phyloP scores from a whole-genome alignment of 129 eudicot genomes.

The Lactuca sativa region DNA sequence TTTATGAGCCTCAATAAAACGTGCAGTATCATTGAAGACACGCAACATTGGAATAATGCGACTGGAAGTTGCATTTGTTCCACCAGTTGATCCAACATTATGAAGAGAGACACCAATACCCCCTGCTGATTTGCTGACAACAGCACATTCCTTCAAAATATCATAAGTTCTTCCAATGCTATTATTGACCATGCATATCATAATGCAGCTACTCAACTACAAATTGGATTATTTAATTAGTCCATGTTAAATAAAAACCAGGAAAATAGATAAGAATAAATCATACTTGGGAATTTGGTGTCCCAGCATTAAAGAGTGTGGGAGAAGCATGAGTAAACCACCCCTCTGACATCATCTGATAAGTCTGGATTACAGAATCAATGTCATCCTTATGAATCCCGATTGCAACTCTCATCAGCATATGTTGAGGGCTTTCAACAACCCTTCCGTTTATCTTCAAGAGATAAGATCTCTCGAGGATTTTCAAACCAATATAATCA shows the following conservation, averaged over 20 bases:
- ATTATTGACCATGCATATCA: conserved; percentile 92
- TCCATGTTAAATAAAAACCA: not conserved
- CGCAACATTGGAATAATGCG: conserved; percentile 95
- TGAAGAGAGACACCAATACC: conserved; percentile 96
- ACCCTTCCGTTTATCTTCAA: conserved; percentile 75
- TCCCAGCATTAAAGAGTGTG: conserved; percentile 94
- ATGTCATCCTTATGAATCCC: conserved; percentile 90
- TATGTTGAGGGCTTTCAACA: conserved; percentile 97
- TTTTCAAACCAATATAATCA: conserved; percentile 93
- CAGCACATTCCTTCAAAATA: conserved; percentile 96
- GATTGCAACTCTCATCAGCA: conserved; percentile 97
- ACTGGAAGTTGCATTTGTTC: conserved; percentile 96
- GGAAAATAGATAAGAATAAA: not conserved
- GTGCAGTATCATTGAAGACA: conserved; percentile 92
- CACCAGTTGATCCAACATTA: conserved; percentile 91
- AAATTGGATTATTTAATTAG: not conserved
- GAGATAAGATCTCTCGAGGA: conserved; percentile 94
- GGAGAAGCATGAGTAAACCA: conserved; percentile 99
- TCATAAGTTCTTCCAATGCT: conserved; percentile 96
- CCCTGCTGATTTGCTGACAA: conserved; percentile 95
- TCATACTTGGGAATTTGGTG: conserved; percentile 93
- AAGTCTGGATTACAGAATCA: conserved; percentile 79
- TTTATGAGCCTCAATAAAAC: conserved; percentile 52
- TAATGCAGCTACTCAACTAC: conserved; percentile 93
- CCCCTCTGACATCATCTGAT: conserved; percentile 92